A percentile compares a stretch with the other conserved stretches of the same genome.
These are phyloP conservation scores for Sequoiadendron giganteum DNA, from an alignment of 75 land plant genomes.

Conservation along the genomic window DNA sequence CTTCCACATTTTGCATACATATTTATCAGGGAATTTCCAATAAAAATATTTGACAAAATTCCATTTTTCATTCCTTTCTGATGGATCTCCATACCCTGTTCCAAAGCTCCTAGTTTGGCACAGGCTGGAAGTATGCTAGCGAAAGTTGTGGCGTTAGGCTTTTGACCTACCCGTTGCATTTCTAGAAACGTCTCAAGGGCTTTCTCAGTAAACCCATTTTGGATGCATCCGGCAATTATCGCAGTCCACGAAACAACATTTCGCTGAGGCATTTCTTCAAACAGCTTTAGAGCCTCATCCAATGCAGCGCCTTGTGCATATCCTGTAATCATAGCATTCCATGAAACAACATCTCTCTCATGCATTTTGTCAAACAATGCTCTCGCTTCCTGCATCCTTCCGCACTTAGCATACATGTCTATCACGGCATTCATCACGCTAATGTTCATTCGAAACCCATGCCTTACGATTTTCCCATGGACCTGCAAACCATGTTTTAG, in stretches of 20 bases:
- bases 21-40: constrained; percentile 16
- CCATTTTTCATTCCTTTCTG: constrained; percentile 21
- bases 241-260: constrained; percentile 26
- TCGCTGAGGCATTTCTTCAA: constrained; percentile 16
- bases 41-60: constrained; percentile 22
- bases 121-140: constrained; percentile 34
- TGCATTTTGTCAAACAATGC: constrained; percentile 23
- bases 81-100: constrained; percentile 54
- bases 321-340: constrained; percentile 29
- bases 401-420: constrained; percentile 28
- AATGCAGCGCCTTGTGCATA: constrained; percentile 12
- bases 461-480: no score
- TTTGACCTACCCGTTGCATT: constrained; percentile 22
- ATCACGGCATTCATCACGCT: constrained; percentile 20
- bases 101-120: constrained; percentile 33
- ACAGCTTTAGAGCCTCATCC: constrained; percentile 21
- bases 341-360: constrained; percentile 28
- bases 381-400: constrained; percentile 13
- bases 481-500: no score
- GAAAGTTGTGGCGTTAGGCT: constrained; percentile 29
- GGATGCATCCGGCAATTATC: constrained; percentile 22
- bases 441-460: no score
- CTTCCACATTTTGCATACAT: constrained; percentile 14
- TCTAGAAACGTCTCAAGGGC: constrained; percentile 24
- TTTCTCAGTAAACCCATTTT: constrained; percentile 24